phyloP scores from a whole-genome alignment of 2,329 filamentous ascomycete species.

The Colletotrichum lini region DNA sequence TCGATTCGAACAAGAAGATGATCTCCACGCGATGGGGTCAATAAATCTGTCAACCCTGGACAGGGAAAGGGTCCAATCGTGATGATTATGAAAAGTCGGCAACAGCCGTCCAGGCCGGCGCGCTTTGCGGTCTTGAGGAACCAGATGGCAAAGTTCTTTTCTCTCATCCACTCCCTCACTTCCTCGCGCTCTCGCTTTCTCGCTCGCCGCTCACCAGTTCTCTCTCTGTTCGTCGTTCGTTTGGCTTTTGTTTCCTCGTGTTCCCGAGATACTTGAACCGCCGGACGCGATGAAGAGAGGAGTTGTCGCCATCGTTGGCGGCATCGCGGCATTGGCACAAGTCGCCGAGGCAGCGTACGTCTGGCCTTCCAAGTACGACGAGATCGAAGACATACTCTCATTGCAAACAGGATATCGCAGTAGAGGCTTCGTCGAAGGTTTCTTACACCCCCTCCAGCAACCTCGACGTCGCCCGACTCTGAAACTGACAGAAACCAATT shows the following conservation, averaged over 20 bases:
- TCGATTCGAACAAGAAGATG: background rate
- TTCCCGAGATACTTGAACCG: background rate
- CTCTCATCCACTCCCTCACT: background rate
- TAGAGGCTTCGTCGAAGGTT: constrained; percentile 45
- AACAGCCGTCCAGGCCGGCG: background rate
- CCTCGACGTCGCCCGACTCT: background rate
- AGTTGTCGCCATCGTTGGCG: constrained; percentile 1
- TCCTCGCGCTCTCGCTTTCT: no score
- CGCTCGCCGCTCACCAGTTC: background rate
- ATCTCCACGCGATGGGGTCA: constrained; percentile 31
- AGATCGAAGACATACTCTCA: constrained; percentile 44
- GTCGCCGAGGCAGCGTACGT: constrained; percentile 37
- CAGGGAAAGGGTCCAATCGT: constrained; percentile 16
- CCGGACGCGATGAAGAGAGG: constrained; percentile 5
- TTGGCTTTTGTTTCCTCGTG: background rate
- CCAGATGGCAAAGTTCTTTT: background rate
- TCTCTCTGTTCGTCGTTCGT: background rate
- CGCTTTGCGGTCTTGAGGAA: background rate
- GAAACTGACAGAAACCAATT: background rate
- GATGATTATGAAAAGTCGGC: constrained; percentile 18
- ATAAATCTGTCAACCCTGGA: constrained; percentile 2
- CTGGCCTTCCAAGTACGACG: constrained; percentile 45
- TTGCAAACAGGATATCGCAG: constrained; percentile 44
- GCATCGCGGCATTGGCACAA: constrained; percentile 3
- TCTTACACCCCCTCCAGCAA: constrained; percentile 11